These are phyloP conservation scores for Kalaharituber pfeilii DNA, from an alignment of 2,329 filamentous ascomycete genomes.

Conservation along the genomic window DNA sequence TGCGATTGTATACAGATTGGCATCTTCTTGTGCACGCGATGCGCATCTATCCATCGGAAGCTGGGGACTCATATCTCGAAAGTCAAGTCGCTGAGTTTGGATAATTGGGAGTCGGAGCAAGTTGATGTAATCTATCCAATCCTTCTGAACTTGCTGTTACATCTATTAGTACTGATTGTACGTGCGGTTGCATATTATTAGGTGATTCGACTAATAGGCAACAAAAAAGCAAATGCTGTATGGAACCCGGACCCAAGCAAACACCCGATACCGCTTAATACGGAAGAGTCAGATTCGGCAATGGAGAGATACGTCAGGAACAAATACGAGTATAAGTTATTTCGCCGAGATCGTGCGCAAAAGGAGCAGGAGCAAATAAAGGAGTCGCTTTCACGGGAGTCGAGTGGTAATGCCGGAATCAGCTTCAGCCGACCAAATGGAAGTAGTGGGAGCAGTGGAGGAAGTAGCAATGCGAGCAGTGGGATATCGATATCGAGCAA, in stretches of 20 bases:
- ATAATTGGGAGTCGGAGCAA: constrained; percentile 89
- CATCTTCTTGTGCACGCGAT: constrained; percentile 94
- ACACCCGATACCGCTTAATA: constrained; percentile 71
- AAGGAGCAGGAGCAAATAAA: constrained; percentile 25
- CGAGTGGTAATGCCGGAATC: background rate
- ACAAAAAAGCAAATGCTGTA: constrained; percentile 64
- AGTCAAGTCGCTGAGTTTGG: constrained; percentile 97
- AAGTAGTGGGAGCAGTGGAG: constrained; percentile 1
- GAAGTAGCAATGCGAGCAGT: background rate
- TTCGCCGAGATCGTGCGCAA: constrained; percentile 30
- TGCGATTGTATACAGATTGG: constrained; percentile 49
- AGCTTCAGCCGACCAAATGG: background rate
- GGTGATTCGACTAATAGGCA: constrained; percentile 91
- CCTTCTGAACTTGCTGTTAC: background rate
- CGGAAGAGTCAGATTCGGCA: constrained; percentile 78
- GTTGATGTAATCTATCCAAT: constrained; percentile 59
- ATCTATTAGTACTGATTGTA: background rate
- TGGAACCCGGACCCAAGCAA: constrained; percentile 77
- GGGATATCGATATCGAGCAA: background rate
- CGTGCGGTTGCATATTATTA: constrained; percentile 26
- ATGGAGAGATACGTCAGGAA: constrained; percentile 92
- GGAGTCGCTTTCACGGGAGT: constrained; percentile 32
- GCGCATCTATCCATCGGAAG: constrained; percentile 86
- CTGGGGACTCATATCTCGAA: constrained; percentile 96
- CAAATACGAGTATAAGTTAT: constrained; percentile 62